Percentiles rank a stretch among this genome's conserved stretches.
Conservation (phyloP, 2,329 filamentous ascomycete species). For the Cytospora paraplurivora region DNA sequence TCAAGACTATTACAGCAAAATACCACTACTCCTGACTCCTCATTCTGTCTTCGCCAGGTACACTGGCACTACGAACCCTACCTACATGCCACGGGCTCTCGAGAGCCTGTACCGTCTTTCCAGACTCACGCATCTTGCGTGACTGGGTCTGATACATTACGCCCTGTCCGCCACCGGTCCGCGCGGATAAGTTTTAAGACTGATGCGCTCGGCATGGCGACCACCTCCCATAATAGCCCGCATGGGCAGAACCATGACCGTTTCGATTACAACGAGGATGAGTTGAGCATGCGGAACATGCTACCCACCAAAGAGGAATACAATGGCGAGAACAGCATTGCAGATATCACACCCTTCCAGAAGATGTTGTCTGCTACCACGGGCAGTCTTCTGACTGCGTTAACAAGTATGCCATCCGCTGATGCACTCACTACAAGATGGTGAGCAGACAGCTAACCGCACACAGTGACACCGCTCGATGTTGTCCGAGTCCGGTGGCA, state of each 20-base stretch:
- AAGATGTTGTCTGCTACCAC: conserved; percentile 95
- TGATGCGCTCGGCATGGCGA: conserved; percentile 23
- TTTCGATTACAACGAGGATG: conserved; percentile 38
- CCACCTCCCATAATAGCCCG: conserved; percentile 29
- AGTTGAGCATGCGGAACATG: conserved; percentile 38
- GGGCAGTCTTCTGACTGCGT: conserved; percentile 85
- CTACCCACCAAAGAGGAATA: conserved; percentile 40
- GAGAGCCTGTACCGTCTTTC: conserved; percentile 3
- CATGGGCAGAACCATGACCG: conserved; percentile 44
- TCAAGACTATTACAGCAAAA: background rate
- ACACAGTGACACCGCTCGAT: conserved; percentile 85
- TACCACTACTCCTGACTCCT: background rate
- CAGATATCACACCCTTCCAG: conserved; percentile 77
- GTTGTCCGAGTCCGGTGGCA: conserved; percentile 95
- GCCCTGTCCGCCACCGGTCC: conserved; percentile 11
- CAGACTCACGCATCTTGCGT: conserved; percentile 27
- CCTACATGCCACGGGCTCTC: background rate
- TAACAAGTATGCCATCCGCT: conserved; percentile 68
- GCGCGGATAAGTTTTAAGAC: conserved; percentile 10
- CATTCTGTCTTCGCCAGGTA: background rate
- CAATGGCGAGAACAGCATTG: conserved; percentile 31
- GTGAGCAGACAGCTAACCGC: conserved; percentile 22
- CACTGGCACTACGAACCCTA: background rate
- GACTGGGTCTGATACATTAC: conserved; percentile 21
- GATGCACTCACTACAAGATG: background rate